Evolutionary conservation across 306 rosid genomes (phyloP), one percentile per base, ranked within the genome.

Genomic region (Lathyrus sativus): DNA sequence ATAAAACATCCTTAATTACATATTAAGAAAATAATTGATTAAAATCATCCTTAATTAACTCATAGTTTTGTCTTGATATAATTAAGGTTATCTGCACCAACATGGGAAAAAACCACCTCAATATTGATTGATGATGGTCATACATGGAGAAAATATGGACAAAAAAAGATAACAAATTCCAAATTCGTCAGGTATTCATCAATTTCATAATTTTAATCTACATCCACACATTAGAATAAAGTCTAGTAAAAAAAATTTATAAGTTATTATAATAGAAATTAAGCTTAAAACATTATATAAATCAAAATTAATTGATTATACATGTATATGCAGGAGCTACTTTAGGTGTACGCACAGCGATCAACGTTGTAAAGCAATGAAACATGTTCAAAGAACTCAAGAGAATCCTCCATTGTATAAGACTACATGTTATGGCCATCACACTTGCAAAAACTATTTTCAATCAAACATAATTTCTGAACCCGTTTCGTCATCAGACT

Each of bases 111-210:
- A 46, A 80, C 82, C 7, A 64, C 71, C 22, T 41, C 74, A 8
- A 5, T 46, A 29, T 67, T 57, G 45, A 42, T 44, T 2, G 78
- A 82, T 9, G 92, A 87, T 64, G 88, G 90, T 10, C 71, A 79
- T 76, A 73, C 68, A 22, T 85, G 95, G 89, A 88, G 95, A 71
- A 85, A 85, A 31, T 85, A 88, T 3, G 95, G 91, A 38, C 91
- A 88, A 46, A 88, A 88, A 58, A 12, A 2, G 9, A 88, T 77
- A 62, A 26, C 18, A 1, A 76, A 76, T 54, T 28, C 77, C 24
- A 73, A 57, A 55, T 63, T 63, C 42, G 59, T 80, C 2, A 83
- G 87, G 91, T 83, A 67, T 3, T 1, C 0, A 17, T 7, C 2
- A 35, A 7, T 8, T 53, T 51, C 31, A 4, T 10, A 11, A 17